These are phyloP conservation scores for Chaetomiaceae sp. DNA, from an alignment of 2,329 filamentous ascomycete species.

Conservation along the genomic window DNA sequence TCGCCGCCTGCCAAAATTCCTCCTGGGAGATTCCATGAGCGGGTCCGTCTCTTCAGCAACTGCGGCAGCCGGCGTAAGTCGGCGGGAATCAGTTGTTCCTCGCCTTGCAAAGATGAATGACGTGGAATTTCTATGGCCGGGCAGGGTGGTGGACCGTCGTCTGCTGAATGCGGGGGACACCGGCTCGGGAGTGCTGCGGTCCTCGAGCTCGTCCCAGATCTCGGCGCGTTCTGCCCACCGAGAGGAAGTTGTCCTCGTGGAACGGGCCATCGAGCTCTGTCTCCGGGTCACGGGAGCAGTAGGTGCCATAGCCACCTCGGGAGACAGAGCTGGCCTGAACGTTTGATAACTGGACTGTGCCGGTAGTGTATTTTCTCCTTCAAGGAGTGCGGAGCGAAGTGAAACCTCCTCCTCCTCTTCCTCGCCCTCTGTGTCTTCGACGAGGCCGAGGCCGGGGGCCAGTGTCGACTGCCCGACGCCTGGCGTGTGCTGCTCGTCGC, in stretches of 20 bases:
- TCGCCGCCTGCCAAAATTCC: conserved; percentile 42
- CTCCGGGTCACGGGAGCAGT: conserved; percentile 38
- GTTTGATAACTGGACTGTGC: conserved; percentile 42
- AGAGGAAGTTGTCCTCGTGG: conserved; percentile 35
- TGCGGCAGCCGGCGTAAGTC: conserved; percentile 18
- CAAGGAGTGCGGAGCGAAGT: conserved; percentile 45
- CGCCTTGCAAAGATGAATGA: conserved; percentile 37
- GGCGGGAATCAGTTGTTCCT: conserved; percentile 31
- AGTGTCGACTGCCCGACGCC: conserved; percentile 63
- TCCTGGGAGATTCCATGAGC: conserved; percentile 26
- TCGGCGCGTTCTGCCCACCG: conserved; percentile 66
- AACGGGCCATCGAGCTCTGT: conserved; percentile 21
- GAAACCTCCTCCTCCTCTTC: conserved; percentile 59
- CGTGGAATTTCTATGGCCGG: conserved; percentile 36
- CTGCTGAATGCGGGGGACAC: conserved; percentile 33
- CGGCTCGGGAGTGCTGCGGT: conserved; percentile 53
- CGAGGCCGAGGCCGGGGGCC: conserved; percentile 75
- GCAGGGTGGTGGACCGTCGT: conserved; percentile 47
- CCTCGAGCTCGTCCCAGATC: conserved; percentile 85
- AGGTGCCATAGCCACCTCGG: conserved; percentile 31
- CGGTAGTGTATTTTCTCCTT: conserved; percentile 29
- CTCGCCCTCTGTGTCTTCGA: conserved; percentile 63
- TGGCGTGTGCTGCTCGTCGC: conserved; percentile 65
- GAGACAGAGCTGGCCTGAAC: conserved; percentile 39
- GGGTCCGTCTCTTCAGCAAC: conserved; percentile 21